phyloP scores from a whole-genome alignment of 2,329 filamentous ascomycete species.

The Diplocarpon rosae region DNA sequence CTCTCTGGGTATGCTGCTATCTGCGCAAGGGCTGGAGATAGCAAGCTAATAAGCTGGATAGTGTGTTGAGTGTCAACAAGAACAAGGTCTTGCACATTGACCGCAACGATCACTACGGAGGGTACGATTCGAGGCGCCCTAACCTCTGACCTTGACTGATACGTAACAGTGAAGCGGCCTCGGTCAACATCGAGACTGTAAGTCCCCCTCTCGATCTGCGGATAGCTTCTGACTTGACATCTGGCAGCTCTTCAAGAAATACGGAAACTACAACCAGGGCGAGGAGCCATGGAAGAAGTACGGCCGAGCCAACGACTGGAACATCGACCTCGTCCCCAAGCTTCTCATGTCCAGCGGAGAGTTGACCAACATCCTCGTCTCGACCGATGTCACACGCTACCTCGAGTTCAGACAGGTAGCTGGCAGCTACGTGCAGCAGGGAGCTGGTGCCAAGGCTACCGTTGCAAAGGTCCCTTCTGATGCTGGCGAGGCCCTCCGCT shows the following conservation, averaged over 20 bases:
- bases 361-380: slow-evolving; percentile 95
- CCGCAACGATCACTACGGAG: slow-evolving; percentile 96
- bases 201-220: slow-evolving; percentile 25
- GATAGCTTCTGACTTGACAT: slow-evolving; percentile 25
- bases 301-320: slow-evolving; percentile 95
- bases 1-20: slow-evolving; percentile 68
- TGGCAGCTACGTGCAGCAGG: slow-evolving; percentile 93
- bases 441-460: slow-evolving; percentile 68
- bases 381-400: slow-evolving; percentile 81
- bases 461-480: slow-evolving; percentile 96
- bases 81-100: slow-evolving; percentile 99
- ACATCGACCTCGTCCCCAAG: slow-evolving; percentile 97
- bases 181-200: slow-evolving; percentile 91
- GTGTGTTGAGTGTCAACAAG: slow-evolving; percentile 94
- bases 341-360: slow-evolving; percentile 98
- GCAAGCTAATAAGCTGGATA: slow-evolving; percentile 29
- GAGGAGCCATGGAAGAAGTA: slow-evolving; percentile 98
- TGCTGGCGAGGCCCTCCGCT: slow-evolving; percentile 79
- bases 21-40: background rate
- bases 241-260: slow-evolving; percentile 84
- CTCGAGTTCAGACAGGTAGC: slow-evolving; percentile 92
- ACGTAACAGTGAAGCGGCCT: slow-evolving; percentile 70
- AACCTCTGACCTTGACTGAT: slow-evolving; percentile 18
- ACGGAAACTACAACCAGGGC: slow-evolving; percentile 67
- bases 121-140: slow-evolving; percentile 39